Percentiles rank a stretch among this genome's conserved stretches.
phyloP scores from a whole-genome alignment of 2,329 filamentous ascomycete species.

The Fusarium brevicatenulatum region DNA sequence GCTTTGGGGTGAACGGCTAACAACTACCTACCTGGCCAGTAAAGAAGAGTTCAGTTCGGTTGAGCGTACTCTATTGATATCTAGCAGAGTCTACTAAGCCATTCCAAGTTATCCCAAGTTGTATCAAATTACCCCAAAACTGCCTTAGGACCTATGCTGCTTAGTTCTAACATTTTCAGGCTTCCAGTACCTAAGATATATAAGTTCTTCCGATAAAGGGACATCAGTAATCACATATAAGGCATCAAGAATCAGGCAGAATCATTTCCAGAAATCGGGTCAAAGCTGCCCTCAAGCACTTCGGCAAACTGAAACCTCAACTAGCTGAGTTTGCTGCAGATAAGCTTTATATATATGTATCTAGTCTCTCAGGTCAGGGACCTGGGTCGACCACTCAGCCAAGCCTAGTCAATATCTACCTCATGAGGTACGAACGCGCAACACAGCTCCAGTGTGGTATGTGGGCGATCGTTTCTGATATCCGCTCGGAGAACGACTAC shows the following conservation, averaged over 20 bases:
- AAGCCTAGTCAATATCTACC: background rate
- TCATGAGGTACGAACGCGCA: background rate
- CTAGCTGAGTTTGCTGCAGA: background rate
- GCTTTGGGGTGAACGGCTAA: background rate
- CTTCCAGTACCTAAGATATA: background rate
- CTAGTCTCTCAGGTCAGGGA: background rate
- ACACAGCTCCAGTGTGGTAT: background rate
- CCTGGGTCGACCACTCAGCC: background rate
- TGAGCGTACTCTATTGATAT: background rate
- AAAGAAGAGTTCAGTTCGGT: background rate
- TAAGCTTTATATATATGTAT: background rate
- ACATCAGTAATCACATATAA: background rate
- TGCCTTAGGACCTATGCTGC: background rate
- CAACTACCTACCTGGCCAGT: background rate
- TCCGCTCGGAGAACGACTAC: background rate
- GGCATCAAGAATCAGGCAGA: background rate
- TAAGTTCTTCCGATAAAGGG: background rate
- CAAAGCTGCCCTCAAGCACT: background rate
- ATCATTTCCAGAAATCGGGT: background rate
- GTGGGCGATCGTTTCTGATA: background rate
- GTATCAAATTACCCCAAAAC: background rate
- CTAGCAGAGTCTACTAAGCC: background rate
- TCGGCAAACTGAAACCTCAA: background rate
- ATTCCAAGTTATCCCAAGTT: background rate
- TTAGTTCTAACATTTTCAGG: background rate